Evolutionary conservation across 805 yeast genomes (phyloP).

Genomic region (Ogataea haglerorum): DNA sequence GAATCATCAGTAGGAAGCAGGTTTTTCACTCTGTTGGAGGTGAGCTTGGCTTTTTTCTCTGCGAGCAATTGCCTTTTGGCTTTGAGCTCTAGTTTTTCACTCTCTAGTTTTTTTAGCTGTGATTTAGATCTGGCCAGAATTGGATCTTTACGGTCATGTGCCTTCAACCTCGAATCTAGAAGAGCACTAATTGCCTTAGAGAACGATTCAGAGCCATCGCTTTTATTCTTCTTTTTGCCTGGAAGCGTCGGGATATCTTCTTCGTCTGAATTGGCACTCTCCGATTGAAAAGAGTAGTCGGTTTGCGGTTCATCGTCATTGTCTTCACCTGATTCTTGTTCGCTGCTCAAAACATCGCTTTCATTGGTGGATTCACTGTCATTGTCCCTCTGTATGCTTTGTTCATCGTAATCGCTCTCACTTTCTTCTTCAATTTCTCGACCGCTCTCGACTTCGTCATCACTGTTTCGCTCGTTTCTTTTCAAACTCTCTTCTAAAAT

Average conservation of each 20-base stretch:
- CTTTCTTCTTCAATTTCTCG: background rate
- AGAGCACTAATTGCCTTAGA: slow-evolving; percentile 83
- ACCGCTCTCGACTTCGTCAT: slow-evolving; percentile 54
- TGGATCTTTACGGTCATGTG: slow-evolving; percentile 86
- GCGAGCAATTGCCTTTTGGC: slow-evolving; percentile 67
- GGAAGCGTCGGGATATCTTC: slow-evolving; percentile 33
- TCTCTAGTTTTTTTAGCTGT: slow-evolving; percentile 66
- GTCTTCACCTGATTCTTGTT: slow-evolving; percentile 54
- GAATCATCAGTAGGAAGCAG: slow-evolving; percentile 63
- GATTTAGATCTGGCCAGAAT: slow-evolving; percentile 81
- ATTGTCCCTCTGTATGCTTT: background rate
- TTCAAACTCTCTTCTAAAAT: background rate
- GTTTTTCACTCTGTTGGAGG: slow-evolving; percentile 63
- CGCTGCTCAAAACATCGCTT: background rate
- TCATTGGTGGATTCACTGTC: background rate
- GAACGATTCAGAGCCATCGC: slow-evolving; percentile 73
- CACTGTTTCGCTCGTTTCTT: slow-evolving; percentile 10
- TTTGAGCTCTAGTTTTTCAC: slow-evolving; percentile 76
- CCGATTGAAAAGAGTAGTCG: slow-evolving; percentile 12
- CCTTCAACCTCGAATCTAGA: slow-evolving; percentile 79
- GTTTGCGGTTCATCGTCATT: slow-evolving; percentile 21
- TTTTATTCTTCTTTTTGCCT: slow-evolving; percentile 52
- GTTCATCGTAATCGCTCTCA: background rate
- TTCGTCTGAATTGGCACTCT: slow-evolving; percentile 16
- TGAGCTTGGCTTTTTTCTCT: slow-evolving; percentile 68